These are phyloP conservation scores for Myxozyma kluyveri DNA, from an alignment of 805 yeast species.

Conservation along the genomic window DNA sequence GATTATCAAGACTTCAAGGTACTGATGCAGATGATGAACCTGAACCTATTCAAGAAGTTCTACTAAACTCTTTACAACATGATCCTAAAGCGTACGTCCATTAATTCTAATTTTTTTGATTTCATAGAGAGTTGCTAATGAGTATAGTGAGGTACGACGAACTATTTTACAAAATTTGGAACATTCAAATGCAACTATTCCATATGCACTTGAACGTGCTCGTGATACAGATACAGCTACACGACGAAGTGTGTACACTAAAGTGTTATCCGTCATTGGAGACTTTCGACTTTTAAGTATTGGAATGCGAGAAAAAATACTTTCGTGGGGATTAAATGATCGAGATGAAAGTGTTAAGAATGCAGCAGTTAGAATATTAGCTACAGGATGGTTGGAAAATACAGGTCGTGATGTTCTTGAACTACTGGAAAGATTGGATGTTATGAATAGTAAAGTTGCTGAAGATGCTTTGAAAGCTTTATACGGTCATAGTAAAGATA, in stretches of 20 bases:
- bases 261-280: constrained; percentile 64
- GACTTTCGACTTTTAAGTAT: constrained; percentile 56
- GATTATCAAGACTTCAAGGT: constrained; percentile 74
- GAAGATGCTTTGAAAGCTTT: constrained; percentile 63
- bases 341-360: constrained; percentile 69
- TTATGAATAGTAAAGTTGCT: constrained; percentile 65
- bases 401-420: constrained; percentile 69
- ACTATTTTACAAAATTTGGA: constrained; percentile 73
- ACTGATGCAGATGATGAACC: constrained; percentile 42
- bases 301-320: constrained; percentile 59
- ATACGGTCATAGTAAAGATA: constrained; percentile 60
- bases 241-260: constrained; percentile 68
- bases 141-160: constrained; percentile 71
- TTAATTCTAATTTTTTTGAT: background rate
- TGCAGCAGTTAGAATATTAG: constrained; percentile 71
- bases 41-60: constrained; percentile 46
- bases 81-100: constrained; percentile 58
- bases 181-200: constrained; percentile 52
- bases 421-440: constrained; percentile 67
- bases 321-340: constrained; percentile 85
- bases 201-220: constrained; percentile 71
- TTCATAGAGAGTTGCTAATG: background rate
- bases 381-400: constrained; percentile 66
- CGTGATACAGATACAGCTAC: constrained; percentile 72
- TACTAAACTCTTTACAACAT: constrained; percentile 57